Conservation (phyloP, 1,284 basidiomycete species). For the Neolentinus lepideus region DNA sequence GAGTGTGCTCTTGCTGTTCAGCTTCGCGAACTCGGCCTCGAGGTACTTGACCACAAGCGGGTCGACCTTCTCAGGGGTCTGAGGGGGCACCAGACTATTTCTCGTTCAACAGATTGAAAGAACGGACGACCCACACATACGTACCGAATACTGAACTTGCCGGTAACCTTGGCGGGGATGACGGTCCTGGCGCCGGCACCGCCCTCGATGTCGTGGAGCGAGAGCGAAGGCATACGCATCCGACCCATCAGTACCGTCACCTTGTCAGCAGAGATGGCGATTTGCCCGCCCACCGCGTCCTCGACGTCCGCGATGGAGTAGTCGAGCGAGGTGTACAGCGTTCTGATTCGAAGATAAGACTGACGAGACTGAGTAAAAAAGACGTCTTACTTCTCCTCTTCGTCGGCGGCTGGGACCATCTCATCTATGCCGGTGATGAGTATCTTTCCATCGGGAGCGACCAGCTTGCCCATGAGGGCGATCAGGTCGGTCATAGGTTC, state of each 20-base stretch:
- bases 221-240: conserved; percentile 85
- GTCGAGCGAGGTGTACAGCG: conserved; percentile 71
- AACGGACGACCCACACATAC: conserved; percentile 19
- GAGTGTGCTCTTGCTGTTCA: conserved; percentile 78
- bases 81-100: conserved; percentile 76
- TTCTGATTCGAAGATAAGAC: conserved; percentile 24
- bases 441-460: conserved; percentile 78
- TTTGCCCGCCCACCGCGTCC: conserved; percentile 69
- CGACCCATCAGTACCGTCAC: conserved; percentile 85
- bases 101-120: neutral
- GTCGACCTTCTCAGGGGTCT: conserved; percentile 72
- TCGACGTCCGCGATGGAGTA: conserved; percentile 77
- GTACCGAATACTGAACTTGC: conserved; percentile 90
- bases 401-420: conserved; percentile 73
- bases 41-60: conserved; percentile 72
- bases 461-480: conserved; percentile 80
- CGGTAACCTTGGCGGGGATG: conserved; percentile 85
- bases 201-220: conserved; percentile 95
- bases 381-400: conserved; percentile 63
- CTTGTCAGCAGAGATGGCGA: conserved; percentile 79
- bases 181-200: conserved; percentile 90
- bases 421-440: conserved; percentile 90
- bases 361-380: neutral
- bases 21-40: conserved; percentile 74
- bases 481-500: conserved; percentile 87